Base-by-base conservation (phyloP, 2,329 filamentous ascomycete genomes). In the Clonostachys sp. region DNA sequence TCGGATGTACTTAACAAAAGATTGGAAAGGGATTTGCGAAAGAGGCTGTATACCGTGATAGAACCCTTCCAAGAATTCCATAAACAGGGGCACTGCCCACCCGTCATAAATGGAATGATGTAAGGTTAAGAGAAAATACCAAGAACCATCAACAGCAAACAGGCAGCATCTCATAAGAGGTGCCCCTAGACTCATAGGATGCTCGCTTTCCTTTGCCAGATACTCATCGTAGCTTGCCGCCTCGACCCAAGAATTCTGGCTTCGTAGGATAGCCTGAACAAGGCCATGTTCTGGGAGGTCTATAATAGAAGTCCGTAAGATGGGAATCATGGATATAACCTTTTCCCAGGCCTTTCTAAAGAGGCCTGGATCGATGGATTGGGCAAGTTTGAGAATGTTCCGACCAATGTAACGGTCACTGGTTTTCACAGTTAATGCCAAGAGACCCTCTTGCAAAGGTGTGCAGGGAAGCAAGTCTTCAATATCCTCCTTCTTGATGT, bases 381-480 rank as follows among this genome's bases (percentile, higher is more conserved):
- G 12, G 12, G 42, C 13, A 8, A 48, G 20, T 16, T 42, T 17
- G 10, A 48, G 42, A 17, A 45, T 34, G 3, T 33, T 41, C 12
- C 36, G 42, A 2, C 24, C 14, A 41, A 48, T 20, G 33, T 71
- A 17, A 16, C 39, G 14, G n/a, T 18, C 12, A 16, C 12, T 7
- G 14, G n/a, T 12, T 45, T 64, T 61, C 9, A 74, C 70, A 5
- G 64, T 58, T 3, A 78, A 54, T 2, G 72, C 69, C 56, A 79
- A 66, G 4, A 78, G 62, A 5, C 69, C 72, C 51, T 75, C 72
- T 49, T 79, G 75, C 1, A 76, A 55, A 1, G 73, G 65, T 0
- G 73, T 73, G 54, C 72, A 74, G 1, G 74, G 74, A 44, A 75
- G 78, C 0, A 73, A 57, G 46, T 78, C 74, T 45, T 75, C 67